Evolutionary conservation across 805 yeast genomes (phyloP), one percentile per base, ranked within the genome.

Genomic region (Pichia thaimueangensis): DNA sequence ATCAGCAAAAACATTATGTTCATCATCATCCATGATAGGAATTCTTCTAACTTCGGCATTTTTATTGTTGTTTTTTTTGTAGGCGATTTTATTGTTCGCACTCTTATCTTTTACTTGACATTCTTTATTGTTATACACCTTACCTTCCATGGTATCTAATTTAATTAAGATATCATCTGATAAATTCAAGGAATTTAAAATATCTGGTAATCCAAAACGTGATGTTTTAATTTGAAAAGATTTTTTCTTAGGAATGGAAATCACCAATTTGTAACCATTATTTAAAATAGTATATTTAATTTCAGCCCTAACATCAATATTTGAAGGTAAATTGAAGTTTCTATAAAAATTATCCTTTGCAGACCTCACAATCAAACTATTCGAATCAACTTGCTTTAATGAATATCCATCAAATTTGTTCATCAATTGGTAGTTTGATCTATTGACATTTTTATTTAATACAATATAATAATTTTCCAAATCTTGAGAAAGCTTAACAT

Each of bases 261-360:
- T 34, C 21, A 52, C 25, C 36, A 61, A 43, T 2, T 47, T 36
- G 11, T 43, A 45, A n/a, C 63, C 60, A 8, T 47, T 35, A 13
- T 54, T 47, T n/a, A 47, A 30, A 19, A 49, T 9, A 28, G 42
- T 41, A 20, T 53, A 45, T 6, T 41, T 41, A 3, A 59, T 41
- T 4, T 52, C 47, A 2, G 43, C 20, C 6, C 45, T 35, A 2
- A 47, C 11, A 35, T 56, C 54, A 5, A 50, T 50, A 41, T 59
- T 58, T 1, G 34, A 30, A 3, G 65, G 65, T 15, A 61, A 37
- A 4, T 45, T 43, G 33, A 49, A 39, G n/a, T 41, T 28, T n/a
- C 51, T 49, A 19, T 36, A 47, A 30, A 45, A 59, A 15, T 47
- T 37, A 34, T 60, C 65, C 10, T 16, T 35, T 2, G 37, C 31